phyloP scores from a whole-genome alignment of 2,329 filamentous ascomycete genomes.

The Alternaria consortialis region DNA sequence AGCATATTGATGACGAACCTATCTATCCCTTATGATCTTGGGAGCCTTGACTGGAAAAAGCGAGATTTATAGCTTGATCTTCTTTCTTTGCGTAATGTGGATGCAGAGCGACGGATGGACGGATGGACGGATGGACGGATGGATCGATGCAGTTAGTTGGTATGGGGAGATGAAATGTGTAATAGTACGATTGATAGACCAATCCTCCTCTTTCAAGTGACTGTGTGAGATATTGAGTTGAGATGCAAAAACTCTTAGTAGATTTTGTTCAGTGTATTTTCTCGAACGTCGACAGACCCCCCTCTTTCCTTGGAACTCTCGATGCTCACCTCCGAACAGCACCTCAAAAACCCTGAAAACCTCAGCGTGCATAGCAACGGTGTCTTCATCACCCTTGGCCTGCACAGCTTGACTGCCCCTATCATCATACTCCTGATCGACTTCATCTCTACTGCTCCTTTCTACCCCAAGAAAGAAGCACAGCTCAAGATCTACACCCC shows the following conservation, averaged over 20 bases:
- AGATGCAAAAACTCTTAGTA: too few relatives aligned
- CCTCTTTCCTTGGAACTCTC: too few relatives aligned
- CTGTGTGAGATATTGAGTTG: not conserved
- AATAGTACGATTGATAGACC: not conserved
- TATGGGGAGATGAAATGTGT: constrained; percentile 5
- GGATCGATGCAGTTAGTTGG: not conserved
- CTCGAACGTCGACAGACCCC: too few relatives aligned
- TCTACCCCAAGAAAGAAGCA: not conserved
- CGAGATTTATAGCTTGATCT: not conserved
- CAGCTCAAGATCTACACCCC: not conserved
- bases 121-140: not conserved
- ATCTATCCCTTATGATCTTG: not conserved
- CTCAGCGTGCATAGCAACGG: too few relatives aligned
- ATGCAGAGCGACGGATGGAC: not conserved
- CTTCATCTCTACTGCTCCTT: not conserved
- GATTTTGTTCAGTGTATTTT: too few relatives aligned
- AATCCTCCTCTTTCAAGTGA: not conserved
- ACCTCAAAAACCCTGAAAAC: too few relatives aligned
- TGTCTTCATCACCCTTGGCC: too few relatives aligned
- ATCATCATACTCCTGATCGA: too few relatives aligned
- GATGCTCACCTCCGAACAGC: too few relatives aligned
- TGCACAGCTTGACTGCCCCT: too few relatives aligned
- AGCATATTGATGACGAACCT: constrained; percentile 1
- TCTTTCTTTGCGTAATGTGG: constrained; percentile 2
- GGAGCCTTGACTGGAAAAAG: not conserved